Evolutionary conservation across 805 yeast genomes (phyloP).

Genomic region (Wickerhamiella kazuoi): DNA sequence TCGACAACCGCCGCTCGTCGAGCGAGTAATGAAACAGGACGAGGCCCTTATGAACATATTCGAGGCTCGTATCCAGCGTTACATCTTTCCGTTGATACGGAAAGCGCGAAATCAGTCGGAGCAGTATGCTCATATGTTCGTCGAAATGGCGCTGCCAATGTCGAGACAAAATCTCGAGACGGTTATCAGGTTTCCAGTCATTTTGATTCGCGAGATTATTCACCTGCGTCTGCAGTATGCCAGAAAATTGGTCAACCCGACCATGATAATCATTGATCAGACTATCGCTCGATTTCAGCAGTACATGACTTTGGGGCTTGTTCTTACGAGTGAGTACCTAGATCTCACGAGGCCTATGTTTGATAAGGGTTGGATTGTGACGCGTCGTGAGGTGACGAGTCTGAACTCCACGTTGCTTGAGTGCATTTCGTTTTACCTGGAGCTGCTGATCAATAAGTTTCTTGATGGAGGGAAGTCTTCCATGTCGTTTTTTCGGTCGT

Average conservation of each 20-base stretch:
- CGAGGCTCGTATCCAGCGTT: slow-evolving; percentile 45
- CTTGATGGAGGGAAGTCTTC: slow-evolving; percentile 50
- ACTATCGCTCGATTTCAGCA: slow-evolving; percentile 70
- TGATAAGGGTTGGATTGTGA: slow-evolving; percentile 52
- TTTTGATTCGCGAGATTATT: slow-evolving; percentile 62
- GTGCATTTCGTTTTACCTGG: slow-evolving; percentile 55
- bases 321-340: slow-evolving; percentile 47
- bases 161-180: slow-evolving; percentile 37
- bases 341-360: slow-evolving; percentile 35
- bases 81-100: slow-evolving; percentile 63
- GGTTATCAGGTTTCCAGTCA: slow-evolving; percentile 59
- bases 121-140: slow-evolving; percentile 41
- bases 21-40: slow-evolving; percentile 52
- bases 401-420: slow-evolving; percentile 53
- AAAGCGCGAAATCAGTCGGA: slow-evolving; percentile 63
- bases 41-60: slow-evolving; percentile 34
- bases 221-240: slow-evolving; percentile 62
- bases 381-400: slow-evolving; percentile 42
- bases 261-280: slow-evolving; percentile 92
- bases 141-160: slow-evolving; percentile 51
- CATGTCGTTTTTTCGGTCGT: slow-evolving; percentile 46
- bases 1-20: slow-evolving; percentile 42
- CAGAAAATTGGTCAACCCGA: slow-evolving; percentile 59
- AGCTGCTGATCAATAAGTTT: slow-evolving; percentile 55
- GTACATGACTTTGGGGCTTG: slow-evolving; percentile 58